Percentiles rank a stretch among this genome's conserved stretches.
Evolutionary conservation across 306 rosid genomes (phyloP).

Genomic region (Sicyos edulis): DNA sequence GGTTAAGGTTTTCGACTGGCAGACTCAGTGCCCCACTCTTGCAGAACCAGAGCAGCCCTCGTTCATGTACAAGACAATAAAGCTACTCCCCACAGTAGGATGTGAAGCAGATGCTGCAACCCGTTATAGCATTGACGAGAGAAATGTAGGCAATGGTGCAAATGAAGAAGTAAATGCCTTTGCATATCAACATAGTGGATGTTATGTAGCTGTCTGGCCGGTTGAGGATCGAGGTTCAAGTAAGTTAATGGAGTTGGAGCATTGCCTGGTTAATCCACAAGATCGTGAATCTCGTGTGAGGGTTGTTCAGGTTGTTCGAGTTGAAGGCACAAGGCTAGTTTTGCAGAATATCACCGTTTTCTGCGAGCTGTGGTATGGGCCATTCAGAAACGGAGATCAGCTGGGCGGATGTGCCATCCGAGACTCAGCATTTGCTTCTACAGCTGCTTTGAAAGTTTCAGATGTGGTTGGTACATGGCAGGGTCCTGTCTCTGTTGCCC

Average conservation of each 20-base stretch:
- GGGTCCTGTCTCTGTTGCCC: conserved; percentile 45
- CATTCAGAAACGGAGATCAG: conserved; percentile 91
- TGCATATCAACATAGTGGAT: conserved; percentile 74
- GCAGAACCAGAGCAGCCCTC: conserved; percentile 50
- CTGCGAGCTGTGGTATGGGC: conserved; percentile 98
- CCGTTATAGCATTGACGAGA: conserved; percentile 50
- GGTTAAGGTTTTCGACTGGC: conserved; percentile 92
- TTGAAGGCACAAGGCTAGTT: conserved; percentile 37
- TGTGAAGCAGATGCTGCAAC: conserved; percentile 98
- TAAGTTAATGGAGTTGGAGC: conserved; percentile 62
- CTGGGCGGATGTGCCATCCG: conserved; percentile 88
- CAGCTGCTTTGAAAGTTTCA: conserved; percentile 53
- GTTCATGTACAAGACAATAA: conserved; percentile 55
- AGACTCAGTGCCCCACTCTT: conserved; percentile 92
- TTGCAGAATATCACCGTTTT: conserved; percentile 49
- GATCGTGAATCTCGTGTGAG: conserved; percentile 83
- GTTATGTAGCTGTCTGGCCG: conserved; percentile 70
- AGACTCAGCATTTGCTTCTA: conserved; percentile 84
- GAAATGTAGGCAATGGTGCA: conserved; percentile 40
- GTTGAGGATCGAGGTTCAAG: conserved; percentile 28
- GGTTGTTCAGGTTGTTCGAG: conserved; percentile 50
- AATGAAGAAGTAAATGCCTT: conserved; percentile 42
- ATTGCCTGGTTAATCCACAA: conserved; percentile 76
- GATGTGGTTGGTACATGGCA: conserved; percentile 71
- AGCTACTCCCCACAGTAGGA: conserved; percentile 88